These are phyloP conservation scores for Candida sonorensis DNA, from an alignment of 805 yeast genomes.

Conservation along the genomic window DNA sequence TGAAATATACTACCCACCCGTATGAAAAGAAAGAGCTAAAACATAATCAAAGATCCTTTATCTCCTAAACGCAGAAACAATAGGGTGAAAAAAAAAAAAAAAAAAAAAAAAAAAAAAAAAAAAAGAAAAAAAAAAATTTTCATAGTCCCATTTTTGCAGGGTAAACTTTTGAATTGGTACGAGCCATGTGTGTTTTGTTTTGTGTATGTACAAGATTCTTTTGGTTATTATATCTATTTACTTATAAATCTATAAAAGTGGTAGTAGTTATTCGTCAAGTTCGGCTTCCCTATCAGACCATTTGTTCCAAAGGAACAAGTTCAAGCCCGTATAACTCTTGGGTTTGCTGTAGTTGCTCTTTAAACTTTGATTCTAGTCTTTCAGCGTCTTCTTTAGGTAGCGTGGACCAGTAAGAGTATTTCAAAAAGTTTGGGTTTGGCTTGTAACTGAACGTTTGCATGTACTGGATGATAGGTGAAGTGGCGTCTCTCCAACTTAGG, in stretches of 20 bases:
- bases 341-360: constrained; percentile 1
- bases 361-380: constrained; percentile 6
- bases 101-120: constrained; percentile 1
- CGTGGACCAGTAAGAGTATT: constrained; percentile 8
- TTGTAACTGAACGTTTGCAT: constrained; percentile 16
- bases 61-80: constrained; percentile 1
- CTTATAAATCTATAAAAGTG: constrained; percentile 1
- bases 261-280: neutral
- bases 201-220: neutral
- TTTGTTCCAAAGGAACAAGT: constrained; percentile 8
- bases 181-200: too few relatives aligned
- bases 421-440: constrained; percentile 16
- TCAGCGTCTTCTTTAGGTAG: constrained; percentile 6
- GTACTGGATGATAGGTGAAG: constrained; percentile 15
- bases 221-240: neutral
- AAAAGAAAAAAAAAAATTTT: constrained; percentile 3
- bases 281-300: constrained; percentile 5
- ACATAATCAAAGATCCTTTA: too few relatives aligned
- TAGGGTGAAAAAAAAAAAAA: neutral
- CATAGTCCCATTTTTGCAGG: constrained; percentile 1
- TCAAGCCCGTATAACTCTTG: constrained; percentile 13
- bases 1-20: too few relatives aligned
- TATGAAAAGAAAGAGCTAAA: neutral
- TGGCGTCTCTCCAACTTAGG: constrained; percentile 17
- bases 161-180: too few relatives aligned